Evolutionary conservation across 2,329 filamentous ascomycete genomes (phyloP).

Genomic region (Fusarium sp.): DNA sequence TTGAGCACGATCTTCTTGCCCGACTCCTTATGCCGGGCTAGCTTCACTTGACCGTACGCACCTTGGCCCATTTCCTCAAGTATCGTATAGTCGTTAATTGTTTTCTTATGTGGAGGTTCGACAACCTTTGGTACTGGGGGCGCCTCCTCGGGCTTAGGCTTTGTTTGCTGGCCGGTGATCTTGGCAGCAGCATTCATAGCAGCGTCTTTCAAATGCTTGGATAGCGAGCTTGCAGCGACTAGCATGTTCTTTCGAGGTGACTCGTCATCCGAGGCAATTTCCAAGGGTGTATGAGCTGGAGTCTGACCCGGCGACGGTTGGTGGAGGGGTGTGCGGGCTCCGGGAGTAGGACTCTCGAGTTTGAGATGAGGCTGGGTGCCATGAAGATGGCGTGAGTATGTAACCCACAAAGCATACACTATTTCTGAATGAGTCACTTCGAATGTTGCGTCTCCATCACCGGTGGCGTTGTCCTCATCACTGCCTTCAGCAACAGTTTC

Average conservation of each 20-base stretch:
- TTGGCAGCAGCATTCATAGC: slow-evolving; percentile 66
- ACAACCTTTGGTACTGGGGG: slow-evolving; percentile 51
- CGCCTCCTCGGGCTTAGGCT: slow-evolving; percentile 49
- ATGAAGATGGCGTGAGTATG: slow-evolving; percentile 93
- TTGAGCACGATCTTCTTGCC: slow-evolving; percentile 92
- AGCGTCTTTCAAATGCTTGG: slow-evolving; percentile 67
- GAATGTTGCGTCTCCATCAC: slow-evolving; percentile 56
- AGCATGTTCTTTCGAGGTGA: slow-evolving; percentile 56
- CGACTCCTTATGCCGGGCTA: slow-evolving; percentile 85
- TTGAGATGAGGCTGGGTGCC: slow-evolving; percentile 71
- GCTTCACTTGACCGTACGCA: slow-evolving; percentile 96
- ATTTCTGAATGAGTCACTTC: slow-evolving; percentile 73
- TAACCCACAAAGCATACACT: slow-evolving; percentile 96
- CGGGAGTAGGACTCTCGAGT: slow-evolving; percentile 70
- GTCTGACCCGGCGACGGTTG: slow-evolving; percentile 83
- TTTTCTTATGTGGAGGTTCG: slow-evolving; percentile 72
- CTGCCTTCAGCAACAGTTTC: slow-evolving; percentile 72
- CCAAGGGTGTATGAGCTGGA: slow-evolving; percentile 66
- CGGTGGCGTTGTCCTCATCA: slow-evolving; percentile 62
- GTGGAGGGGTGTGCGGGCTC: slow-evolving; percentile 76
- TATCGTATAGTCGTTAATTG: slow-evolving; percentile 89
- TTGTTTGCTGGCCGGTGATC: slow-evolving; percentile 57
- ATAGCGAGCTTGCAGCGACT: slow-evolving; percentile 60
- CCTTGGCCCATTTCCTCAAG: slow-evolving; percentile 99
- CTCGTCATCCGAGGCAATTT: slow-evolving; percentile 65